Percentiles rank a stretch among this genome's conserved stretches.
Conservation (phyloP, 345 rosid species). For the Orychophragmus violaceus region DNA sequence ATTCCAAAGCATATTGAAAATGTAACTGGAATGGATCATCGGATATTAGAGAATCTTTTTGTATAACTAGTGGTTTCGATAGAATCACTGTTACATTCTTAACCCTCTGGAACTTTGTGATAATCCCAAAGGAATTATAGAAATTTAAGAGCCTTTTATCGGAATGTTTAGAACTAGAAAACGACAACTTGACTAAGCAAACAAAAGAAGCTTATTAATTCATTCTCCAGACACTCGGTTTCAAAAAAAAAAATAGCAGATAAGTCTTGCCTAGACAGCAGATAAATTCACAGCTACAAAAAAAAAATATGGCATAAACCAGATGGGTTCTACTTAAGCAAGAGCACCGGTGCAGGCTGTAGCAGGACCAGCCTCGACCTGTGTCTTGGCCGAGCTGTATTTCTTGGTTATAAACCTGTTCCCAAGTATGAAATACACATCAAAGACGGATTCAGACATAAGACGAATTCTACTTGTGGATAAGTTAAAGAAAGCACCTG, state of each 20-base stretch:
- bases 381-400: slow-evolving; percentile 54
- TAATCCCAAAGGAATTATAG: too few species aligned
- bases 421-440: slow-evolving; percentile 3
- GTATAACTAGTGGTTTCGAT: too few species aligned
- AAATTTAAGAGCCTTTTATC: too few species aligned
- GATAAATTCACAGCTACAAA: neutral
- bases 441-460: neutral
- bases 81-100: too few species aligned
- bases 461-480: neutral
- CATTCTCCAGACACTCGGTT: neutral
- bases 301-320: neutral
- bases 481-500: slow-evolving; percentile 40
- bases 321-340: slow-evolving; percentile 46
- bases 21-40: too few species aligned
- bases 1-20: too few species aligned
- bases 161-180: neutral
- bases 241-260: neutral
- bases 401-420: slow-evolving; percentile 84
- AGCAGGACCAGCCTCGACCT: slow-evolving; percentile 60
- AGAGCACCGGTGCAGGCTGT: slow-evolving; percentile 64
- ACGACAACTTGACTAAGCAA: neutral
- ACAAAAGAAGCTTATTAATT: neutral
- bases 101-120: too few species aligned
- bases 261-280: slow-evolving; percentile 21
- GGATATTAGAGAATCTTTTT: too few species aligned